Evolutionary conservation across 805 yeast species (phyloP), one percentile per base, ranked within the genome.

Genomic region (Metschnikowia kunwiensis): DNA sequence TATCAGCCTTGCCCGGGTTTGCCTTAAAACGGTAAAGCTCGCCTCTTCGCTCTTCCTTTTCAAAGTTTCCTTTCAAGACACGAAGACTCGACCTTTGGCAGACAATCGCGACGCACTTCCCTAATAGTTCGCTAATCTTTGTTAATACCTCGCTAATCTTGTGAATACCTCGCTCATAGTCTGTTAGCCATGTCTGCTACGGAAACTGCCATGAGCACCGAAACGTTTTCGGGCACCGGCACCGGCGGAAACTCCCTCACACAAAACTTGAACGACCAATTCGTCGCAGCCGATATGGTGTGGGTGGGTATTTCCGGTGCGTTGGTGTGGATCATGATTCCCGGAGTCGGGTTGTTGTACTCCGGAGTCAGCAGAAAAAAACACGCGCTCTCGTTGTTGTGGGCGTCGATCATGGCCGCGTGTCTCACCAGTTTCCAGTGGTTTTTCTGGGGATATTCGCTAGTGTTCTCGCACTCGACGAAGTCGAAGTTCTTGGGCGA

Each of bases 261-360:
- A 13, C 74, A 74, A 17, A 84, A 89, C 61, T 69, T 88, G 53
- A 86, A 86, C 58, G 65, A 67, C 7, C 81, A 75, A 52, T 88
- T 73, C 55, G 83, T 81, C 43, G 66, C 67, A 28, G 94, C 82
- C 32, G 86, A 86, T 58, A 82, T 84, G 86, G 86, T 78, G 4
- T 88, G 95, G 94, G 74, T 87, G 38, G 86, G 81, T 58, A 73
- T 77, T 5, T 73, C 86, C n/a, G 80, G 79, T 7, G 80, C 77
- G 15, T 72, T 93, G 40, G 97, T 91, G 43, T 89, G 94, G 88
- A 78, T 91, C 53, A 93, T 91, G 96, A 76, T 88, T 51, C 97
- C 97, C 24, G 98, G 98, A 44, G 82, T 93, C 35, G 98, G 97
- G 43, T 65, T 93, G 37, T 70, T 91, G 46, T 91, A 91, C 65